Percentiles rank a stretch among this genome's conserved stretches.
Conservation (phyloP, 2,329 filamentous ascomycete species). For the Metarhizium humberi region DNA sequence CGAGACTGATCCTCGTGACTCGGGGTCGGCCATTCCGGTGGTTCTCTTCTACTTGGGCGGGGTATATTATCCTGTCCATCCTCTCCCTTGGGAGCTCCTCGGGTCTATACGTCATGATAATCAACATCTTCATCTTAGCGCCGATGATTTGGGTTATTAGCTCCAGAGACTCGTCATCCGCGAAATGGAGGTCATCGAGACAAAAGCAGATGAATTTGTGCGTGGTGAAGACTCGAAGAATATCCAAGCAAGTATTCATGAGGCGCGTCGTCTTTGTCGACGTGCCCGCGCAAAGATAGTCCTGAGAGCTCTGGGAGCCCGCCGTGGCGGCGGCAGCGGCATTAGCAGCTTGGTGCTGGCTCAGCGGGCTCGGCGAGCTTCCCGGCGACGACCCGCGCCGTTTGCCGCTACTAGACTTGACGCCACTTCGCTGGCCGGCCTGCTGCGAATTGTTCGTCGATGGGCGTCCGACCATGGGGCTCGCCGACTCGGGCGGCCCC, state of each 20-base stretch:
- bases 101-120: constrained; percentile 68
- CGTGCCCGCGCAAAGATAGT: constrained; percentile 48
- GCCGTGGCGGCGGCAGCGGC: constrained; percentile 17
- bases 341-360: constrained; percentile 9
- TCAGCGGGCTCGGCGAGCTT: constrained; percentile 27
- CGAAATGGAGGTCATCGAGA: constrained; percentile 83
- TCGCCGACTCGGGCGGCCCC: constrained; percentile 33
- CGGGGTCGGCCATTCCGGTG: constrained; percentile 39
- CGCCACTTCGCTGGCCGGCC: constrained; percentile 17
- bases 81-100: constrained; percentile 52
- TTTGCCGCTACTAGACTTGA: constrained; percentile 20
- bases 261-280: constrained; percentile 62
- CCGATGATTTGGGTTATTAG: constrained; percentile 73
- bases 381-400: constrained; percentile 42
- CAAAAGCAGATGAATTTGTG: constrained; percentile 85
- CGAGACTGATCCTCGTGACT: constrained; percentile 62
- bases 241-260: constrained; percentile 81
- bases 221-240: constrained; percentile 69
- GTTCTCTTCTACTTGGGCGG: constrained; percentile 42
- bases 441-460: constrained; percentile 1
- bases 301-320: constrained; percentile 44
- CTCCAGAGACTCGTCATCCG: constrained; percentile 79
- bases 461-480: constrained; percentile 2
- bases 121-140: constrained; percentile 69
- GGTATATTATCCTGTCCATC: constrained; percentile 44